Base-by-base conservation (phyloP, 2,329 filamentous ascomycete genomes). In the Scortechinia acanthostroma region DNA sequence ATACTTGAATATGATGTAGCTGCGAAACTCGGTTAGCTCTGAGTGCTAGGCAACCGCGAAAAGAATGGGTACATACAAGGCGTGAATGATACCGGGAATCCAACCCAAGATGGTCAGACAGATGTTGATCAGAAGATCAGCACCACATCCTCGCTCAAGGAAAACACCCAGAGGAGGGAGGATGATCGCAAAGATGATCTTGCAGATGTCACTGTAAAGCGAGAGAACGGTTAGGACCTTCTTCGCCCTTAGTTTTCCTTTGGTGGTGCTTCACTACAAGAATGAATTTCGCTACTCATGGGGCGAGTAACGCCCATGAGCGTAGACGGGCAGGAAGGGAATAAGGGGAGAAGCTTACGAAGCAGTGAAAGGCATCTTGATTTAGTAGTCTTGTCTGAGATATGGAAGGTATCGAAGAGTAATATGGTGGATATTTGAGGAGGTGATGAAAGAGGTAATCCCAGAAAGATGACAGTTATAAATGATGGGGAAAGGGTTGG, bases 101-200 rank as follows among this genome's bases (percentile, higher is more conserved):
- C 74, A 74, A 60, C 70, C 70, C 55, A 89, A 73, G 55, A 88
- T 80, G 56, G 88, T 94, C 69, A 94, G 72, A 59, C 90, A 76
- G 67, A 95, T 88, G 83, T 94, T 95, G 80, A 95, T 94, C 68
- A 91, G 74, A 59, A 95, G 74, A 63, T 95, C 88, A 54, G 83
- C 80, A 62, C 84, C 84, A 71, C 90, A 95, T 58, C 90, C 90
- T 56, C 86, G 82, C 83, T 95, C 90, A 55, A 95, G 86, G 78
- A 95, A 93, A 64, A 95, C 90, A 72, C 90, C 90, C 46, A 95
- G 70, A 62, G 90, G 90, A 47, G 90, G 90, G 53, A 95, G 80
- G 71, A 95, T 72, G 74, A 95, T 74, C 74, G 90, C 90, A 70
- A 95, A 77, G 69, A 95, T 77, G 74, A 80, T 78, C 68, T 80